These are phyloP conservation scores for Wickerhamiella hasegawae DNA, from an alignment of 805 yeast species.

Conservation along the genomic window DNA sequence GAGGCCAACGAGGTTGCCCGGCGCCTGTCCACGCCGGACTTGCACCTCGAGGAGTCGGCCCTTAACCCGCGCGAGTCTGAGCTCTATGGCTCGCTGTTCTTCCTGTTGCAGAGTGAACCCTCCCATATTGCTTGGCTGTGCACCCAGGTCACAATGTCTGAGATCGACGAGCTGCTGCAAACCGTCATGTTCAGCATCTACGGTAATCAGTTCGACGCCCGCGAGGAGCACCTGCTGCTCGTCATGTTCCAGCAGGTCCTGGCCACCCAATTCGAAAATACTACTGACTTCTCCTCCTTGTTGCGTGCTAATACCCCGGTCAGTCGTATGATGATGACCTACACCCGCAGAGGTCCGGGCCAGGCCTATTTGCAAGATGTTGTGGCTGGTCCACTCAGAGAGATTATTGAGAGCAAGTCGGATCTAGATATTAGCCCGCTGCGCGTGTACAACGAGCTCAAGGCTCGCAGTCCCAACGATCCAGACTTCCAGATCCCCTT, in stretches of 20 bases:
- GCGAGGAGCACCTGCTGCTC: constrained; percentile 25
- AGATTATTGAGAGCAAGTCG: constrained; percentile 16
- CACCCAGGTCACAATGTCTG: constrained; percentile 20
- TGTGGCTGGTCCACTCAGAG: constrained; percentile 16
- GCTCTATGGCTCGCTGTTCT: constrained; percentile 22
- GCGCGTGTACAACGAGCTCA: constrained; percentile 19
- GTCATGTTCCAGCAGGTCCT: constrained; percentile 25
- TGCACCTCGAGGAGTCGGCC: constrained; percentile 10
- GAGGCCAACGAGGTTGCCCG: constrained; percentile 23
- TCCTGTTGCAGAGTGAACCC: constrained; percentile 25
- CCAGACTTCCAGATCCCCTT: constrained; percentile 11
- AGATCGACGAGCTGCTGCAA: constrained; percentile 24
- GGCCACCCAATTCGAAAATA: constrained; percentile 23
- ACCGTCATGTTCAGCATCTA: constrained; percentile 27
- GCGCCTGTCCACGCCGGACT: constrained; percentile 14
- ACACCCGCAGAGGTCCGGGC: constrained; percentile 26
- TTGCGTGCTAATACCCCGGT: constrained; percentile 26
- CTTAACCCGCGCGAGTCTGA: constrained; percentile 12
- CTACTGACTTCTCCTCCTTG: constrained; percentile 22
- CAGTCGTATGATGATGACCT: constrained; percentile 26
- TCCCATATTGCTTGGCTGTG: constrained; percentile 22
- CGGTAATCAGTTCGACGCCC: constrained; percentile 27
- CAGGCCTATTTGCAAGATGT: constrained; percentile 23
- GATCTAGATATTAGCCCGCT: constrained; percentile 23
- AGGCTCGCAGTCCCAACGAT: constrained; percentile 9